Percentiles rank a stretch among this genome's conserved stretches.
Evolutionary conservation across 2,329 filamentous ascomycete genomes (phyloP).

Genomic region (Xylaria arbuscula): DNA sequence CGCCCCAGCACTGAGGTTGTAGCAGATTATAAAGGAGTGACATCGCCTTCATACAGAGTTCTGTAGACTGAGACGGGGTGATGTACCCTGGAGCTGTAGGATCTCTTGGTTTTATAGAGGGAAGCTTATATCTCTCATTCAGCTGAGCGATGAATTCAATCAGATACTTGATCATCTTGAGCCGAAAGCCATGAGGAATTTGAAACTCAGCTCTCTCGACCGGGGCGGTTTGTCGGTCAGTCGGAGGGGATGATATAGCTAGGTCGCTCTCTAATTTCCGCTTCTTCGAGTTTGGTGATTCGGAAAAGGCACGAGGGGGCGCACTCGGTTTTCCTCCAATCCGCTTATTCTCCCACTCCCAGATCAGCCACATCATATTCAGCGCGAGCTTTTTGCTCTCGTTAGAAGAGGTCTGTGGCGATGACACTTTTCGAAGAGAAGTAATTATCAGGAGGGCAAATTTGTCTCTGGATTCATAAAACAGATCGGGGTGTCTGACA

Average conservation of each 20-base stretch:
- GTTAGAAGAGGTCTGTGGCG: conserved; percentile 83
- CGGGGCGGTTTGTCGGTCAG: conserved; percentile 58
- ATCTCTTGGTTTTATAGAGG: conserved; percentile 74
- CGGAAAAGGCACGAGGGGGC: conserved; percentile 60
- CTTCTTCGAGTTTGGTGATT: conserved; percentile 80
- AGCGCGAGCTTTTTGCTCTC: conserved; percentile 93
- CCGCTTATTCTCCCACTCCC: conserved; percentile 90
- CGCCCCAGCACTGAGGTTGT: conserved; percentile 88
- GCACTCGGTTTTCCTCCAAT: conserved; percentile 68
- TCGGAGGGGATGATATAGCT: conserved; percentile 65
- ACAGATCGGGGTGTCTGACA: conserved; percentile 89
- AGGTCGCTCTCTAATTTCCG: conserved; percentile 77
- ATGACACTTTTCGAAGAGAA: conserved; percentile 87
- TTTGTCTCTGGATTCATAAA: conserved; percentile 94
- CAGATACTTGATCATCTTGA: conserved; percentile 91
- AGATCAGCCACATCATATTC: conserved; percentile 90
- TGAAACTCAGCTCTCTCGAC: conserved; percentile 72
- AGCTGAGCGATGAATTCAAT: conserved; percentile 94
- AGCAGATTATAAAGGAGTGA: conserved; percentile 84
- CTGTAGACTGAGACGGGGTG: conserved; percentile 68
- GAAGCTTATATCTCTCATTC: conserved; percentile 84
- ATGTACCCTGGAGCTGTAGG: conserved; percentile 57
- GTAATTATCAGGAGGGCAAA: conserved; percentile 90
- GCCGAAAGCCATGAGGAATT: conserved; percentile 73
- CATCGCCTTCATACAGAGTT: conserved; percentile 88